Evolutionary conservation across 306 rosid genomes (phyloP), one percentile per base, ranked within the genome.

Genomic region (Coriaria nepalensis): DNA sequence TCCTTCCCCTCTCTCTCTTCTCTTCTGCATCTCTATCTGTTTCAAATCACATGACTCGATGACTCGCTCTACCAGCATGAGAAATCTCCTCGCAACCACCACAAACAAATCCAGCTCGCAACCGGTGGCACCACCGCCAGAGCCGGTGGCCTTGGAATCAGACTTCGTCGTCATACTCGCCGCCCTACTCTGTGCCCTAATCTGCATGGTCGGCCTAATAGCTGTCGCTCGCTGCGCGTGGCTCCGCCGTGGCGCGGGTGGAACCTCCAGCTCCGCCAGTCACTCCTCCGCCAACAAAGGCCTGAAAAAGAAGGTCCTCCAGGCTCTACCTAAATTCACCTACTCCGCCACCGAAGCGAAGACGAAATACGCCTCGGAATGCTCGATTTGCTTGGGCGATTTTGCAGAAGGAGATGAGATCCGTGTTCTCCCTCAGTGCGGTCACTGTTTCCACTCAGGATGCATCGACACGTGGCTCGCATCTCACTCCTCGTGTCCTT

Each of bases 181-280:
- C 0, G 85, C 94, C 0, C 69, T 83, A 0, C 80, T 83, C 4
- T 83, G 94, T 32, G 52, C 34, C 6, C 66, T 86, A 10, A 86
- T 86, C 33, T 81, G 90, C 57, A 80, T 79, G 5, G 81, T 86
- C 1, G 93, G 96, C 0, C 72, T 86, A 0, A 55, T 81, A 2
- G 93, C 96, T 8, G 90, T 86, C 5, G 96, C 83, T 0, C 73
- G 93, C 35, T 86, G 96, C 53, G 72, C 96, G 1, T 86, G 93
- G 93, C 75, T 81, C 47, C 79, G 93, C 10, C 86, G 83, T 11
- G 65, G 66, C 4, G 0, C 79, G 9, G 68, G 39, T 9, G 61
- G 64, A 5, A 8, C 29, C 0, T 39, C 32, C 9, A 7, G 10
- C 0, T 5, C 40, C 0, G 39, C 70, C 0, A 41, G 39, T 6